Conservation (phyloP, 352 stramenopile genomes). For the Saprolegnia parasitica region DNA sequence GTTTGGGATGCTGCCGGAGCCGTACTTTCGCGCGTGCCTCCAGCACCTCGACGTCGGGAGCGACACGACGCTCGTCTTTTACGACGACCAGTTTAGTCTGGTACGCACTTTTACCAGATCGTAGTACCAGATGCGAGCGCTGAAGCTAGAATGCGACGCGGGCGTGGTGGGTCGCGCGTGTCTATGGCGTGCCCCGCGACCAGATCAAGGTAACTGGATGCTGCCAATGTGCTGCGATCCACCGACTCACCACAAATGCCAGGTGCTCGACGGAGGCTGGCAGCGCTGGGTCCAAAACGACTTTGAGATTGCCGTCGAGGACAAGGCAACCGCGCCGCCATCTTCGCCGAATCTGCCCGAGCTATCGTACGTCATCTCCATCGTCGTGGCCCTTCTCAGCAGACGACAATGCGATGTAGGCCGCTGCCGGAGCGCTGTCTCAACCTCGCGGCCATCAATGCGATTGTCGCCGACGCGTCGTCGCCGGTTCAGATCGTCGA, state of each 20-base stretch:
- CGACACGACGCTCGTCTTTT: slow-evolving; percentile 66
- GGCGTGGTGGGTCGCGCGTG: slow-evolving; percentile 75
- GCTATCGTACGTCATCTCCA: neutral
- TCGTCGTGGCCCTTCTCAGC: no score
- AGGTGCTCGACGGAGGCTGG: slow-evolving; percentile 66
- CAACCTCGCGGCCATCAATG: slow-evolving; percentile 35
- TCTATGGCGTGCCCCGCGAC: slow-evolving; percentile 66
- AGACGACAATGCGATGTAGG: no score
- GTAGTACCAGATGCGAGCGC: neutral
- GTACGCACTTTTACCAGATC: slow-evolving; percentile 33
- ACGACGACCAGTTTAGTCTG: slow-evolving; percentile 68
- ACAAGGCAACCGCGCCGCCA: neutral
- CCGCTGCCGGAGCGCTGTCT: slow-evolving; percentile 26
- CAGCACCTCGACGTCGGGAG: slow-evolving; percentile 42
- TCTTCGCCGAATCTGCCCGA: slow-evolving; percentile 16
- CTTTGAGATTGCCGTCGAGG: slow-evolving; percentile 16
- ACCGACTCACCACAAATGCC: no score
- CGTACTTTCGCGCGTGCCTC: slow-evolving; percentile 29
- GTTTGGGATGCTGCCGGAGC: slow-evolving; percentile 17
- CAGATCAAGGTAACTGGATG: slow-evolving; percentile 68
- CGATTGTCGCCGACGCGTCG: slow-evolving; percentile 30
- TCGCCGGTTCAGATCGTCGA: slow-evolving; percentile 38
- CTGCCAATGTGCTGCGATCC: no score
- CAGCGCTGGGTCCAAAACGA: slow-evolving; percentile 56
- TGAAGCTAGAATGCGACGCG: slow-evolving; percentile 48